These are phyloP conservation scores for Tetrahymena borealis DNA, from an alignment of 73 alveolate genomes.

Conservation along the genomic window DNA sequence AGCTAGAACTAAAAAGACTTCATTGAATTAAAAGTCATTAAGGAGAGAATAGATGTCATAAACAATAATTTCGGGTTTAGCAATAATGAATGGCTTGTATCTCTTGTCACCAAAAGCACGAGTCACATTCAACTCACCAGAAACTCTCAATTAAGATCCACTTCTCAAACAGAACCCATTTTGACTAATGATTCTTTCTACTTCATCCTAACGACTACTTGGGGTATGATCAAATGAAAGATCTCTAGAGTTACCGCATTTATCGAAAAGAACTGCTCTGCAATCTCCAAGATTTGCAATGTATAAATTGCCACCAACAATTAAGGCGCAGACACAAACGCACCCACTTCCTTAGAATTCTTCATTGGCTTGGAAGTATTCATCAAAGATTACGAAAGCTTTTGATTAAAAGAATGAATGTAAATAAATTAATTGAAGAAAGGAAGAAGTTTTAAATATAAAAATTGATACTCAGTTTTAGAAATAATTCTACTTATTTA, in stretches of 20 bases:
- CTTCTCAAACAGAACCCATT: not conserved
- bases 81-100: not conserved
- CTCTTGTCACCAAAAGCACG: not conserved
- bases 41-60: not conserved
- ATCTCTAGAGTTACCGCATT: not conserved
- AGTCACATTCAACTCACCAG: not conserved
- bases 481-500: too few relatives aligned
- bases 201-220: not conserved
- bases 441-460: too few relatives aligned
- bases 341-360: not conserved
- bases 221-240: not conserved
- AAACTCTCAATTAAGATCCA: not conserved
- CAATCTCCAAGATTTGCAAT: not conserved
- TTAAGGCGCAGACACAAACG: not conserved
- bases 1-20: not conserved
- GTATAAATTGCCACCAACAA: not conserved
- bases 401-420: not conserved
- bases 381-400: not conserved
- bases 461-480: too few relatives aligned
- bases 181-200: not conserved
- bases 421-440: too few relatives aligned
- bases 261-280: not conserved
- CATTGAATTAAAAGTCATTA: not conserved
- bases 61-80: not conserved
- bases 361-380: not conserved